Percentiles rank a stretch among this genome's conserved stretches.
These are phyloP conservation scores for Fomitopsis betulina DNA, from an alignment of 1,284 basidiomycete species.

Conservation along the genomic window DNA sequence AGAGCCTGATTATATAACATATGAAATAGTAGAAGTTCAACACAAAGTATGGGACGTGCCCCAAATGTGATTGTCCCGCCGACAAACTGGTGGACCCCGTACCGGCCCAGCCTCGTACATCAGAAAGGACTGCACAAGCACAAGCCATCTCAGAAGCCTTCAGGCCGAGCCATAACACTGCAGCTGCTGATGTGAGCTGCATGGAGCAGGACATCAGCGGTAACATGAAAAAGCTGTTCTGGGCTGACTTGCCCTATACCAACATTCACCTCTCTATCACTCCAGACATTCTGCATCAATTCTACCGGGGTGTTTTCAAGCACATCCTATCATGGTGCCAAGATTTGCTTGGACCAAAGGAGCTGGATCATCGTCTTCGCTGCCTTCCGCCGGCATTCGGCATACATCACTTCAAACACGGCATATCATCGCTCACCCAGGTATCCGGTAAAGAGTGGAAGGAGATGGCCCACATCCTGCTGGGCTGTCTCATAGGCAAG, in stretches of 20 bases:
- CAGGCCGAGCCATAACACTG: not conserved
- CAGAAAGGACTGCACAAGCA: slow-evolving; percentile 5
- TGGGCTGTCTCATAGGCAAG: slow-evolving; percentile 9
- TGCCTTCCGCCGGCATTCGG: slow-evolving; percentile 12
- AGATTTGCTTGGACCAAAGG: slow-evolving; percentile 3
- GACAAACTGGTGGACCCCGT: not conserved
- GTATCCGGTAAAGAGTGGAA: slow-evolving; percentile 19
- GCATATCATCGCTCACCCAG: slow-evolving; percentile 16
- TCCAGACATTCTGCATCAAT: slow-evolving; percentile 40
- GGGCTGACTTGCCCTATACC: slow-evolving; percentile 29
- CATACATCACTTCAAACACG: slow-evolving; percentile 18
- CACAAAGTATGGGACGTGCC: slow-evolving; percentile 11
- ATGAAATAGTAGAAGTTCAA: no score
- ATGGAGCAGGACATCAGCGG: not conserved
- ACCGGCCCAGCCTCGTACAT: slow-evolving; percentile 4
- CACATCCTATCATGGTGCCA: slow-evolving; percentile 26
- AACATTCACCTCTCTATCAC: slow-evolving; percentile 33
- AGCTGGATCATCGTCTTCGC: slow-evolving; percentile 18
- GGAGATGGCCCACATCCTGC: slow-evolving; percentile 19
- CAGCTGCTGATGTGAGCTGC: not conserved
- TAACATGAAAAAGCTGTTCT: slow-evolving; percentile 30
- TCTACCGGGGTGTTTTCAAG: slow-evolving; percentile 32
- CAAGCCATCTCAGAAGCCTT: not conserved
- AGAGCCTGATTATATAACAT: no score
- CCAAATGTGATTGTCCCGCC: slow-evolving; percentile 10